Base-by-base conservation (phyloP, 306 rosid species). In the Trifolium pratense region DNA sequence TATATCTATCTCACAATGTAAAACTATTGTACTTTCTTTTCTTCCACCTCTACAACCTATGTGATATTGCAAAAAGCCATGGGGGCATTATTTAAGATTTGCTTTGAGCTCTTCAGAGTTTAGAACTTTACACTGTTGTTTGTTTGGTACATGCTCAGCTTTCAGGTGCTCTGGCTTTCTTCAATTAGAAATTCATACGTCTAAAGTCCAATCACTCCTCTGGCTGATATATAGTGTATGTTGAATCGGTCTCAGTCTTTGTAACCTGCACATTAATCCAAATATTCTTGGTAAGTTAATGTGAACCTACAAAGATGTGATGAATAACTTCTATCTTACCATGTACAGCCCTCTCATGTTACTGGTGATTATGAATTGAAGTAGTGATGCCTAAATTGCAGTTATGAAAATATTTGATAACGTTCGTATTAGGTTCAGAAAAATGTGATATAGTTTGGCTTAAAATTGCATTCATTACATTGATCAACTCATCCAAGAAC, bases 211-310 rank as follows among this genome's bases (percentile, higher is more conserved):
- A 48, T 89, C 86, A 89, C 80, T 91, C 87, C 63, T 88, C 89
- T 0, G 85, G 85, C 70, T 49, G 87, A 80, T 88, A 88, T 71
- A 91, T 74, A 4, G 86, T 74, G 83, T 83, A 94, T 13, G 86
- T 75, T 78, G 96, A 84, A 81, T 93, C 87, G 26, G 89, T 71
- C 86, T 94, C 90, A 0, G 97, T 89, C 87, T 94, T 89, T 6
- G 91, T 85, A 70, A 87, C 96, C 98, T 94, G 92, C 96, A 89
- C 68, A 32, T 34, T 78, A 66, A 84, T 51, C 13, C 67, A 52
- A 14, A 64, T 26, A 37, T 43, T 63, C 39, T 48, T 37, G 60
- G 51, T 76, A 17, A 29, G 32, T 29, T 29, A 4, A 66, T 73
- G 56, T 71, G 75, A 68, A 69, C 62, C 75, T 53, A 73, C 71